phyloP scores from a whole-genome alignment of 306 rosid genomes.

The Vigna unguiculata region DNA sequence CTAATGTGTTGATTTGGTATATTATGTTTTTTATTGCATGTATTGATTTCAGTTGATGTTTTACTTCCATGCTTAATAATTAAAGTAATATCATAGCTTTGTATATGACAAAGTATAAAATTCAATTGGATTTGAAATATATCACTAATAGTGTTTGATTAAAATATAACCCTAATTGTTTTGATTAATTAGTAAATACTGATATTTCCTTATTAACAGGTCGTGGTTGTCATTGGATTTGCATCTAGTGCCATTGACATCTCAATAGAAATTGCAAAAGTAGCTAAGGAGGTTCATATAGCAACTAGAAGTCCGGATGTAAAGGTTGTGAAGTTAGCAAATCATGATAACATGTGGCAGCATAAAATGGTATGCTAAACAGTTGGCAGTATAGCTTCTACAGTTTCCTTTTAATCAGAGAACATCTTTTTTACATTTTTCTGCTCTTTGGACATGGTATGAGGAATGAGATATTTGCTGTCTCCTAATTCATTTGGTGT shows the following conservation, averaged over 20 bases:
- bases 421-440: background rate
- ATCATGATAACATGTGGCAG: slow-evolving; percentile 38
- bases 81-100: background rate
- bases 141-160: background rate
- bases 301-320: slow-evolving; percentile 39
- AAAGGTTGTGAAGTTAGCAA: slow-evolving; percentile 27
- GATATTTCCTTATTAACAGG: slow-evolving; percentile 19
- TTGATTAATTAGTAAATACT: background rate
- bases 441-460: background rate
- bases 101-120: background rate
- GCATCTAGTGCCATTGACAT: slow-evolving; percentile 49
- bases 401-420: background rate
- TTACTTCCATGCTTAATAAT: background rate
- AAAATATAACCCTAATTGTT: background rate
- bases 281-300: slow-evolving; percentile 49
- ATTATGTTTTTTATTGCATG: background rate
- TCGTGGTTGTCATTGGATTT: slow-evolving; percentile 43
- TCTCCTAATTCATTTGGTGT: background rate
- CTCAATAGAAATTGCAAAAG: slow-evolving; percentile 46
- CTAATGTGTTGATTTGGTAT: background rate
- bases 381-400: background rate
- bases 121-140: background rate
- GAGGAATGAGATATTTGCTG: background rate
- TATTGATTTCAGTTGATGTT: background rate
- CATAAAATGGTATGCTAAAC: slow-evolving; percentile 42